A percentile compares a stretch with the other conserved stretches of the same genome.
Evolutionary conservation across 306 rosid genomes (phyloP).

Genomic region (Quercus dentata): DNA sequence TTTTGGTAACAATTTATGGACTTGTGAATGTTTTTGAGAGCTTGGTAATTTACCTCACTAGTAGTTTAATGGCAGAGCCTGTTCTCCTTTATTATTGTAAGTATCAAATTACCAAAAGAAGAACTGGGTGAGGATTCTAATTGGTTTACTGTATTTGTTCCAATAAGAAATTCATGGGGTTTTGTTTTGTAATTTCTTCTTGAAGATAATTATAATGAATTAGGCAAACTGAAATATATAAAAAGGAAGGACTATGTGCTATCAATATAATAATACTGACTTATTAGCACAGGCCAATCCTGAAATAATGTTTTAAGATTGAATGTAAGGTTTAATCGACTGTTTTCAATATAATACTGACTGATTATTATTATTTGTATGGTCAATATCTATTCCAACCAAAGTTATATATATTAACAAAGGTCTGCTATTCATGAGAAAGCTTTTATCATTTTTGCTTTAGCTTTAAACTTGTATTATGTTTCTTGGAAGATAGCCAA

Average conservation of each 20-base stretch:
- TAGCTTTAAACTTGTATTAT: background rate
- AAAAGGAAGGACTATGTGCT: background rate
- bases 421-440: background rate
- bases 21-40: background rate
- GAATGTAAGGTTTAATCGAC: background rate
- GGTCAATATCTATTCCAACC: background rate
- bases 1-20: background rate
- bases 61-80: too few relatives aligned
- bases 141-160: background rate
- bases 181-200: background rate
- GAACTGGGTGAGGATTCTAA: background rate
- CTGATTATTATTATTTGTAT: too few relatives aligned
- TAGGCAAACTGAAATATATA: background rate
- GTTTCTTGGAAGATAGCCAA: background rate
- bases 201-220: background rate
- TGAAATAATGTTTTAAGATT: background rate
- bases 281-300: background rate
- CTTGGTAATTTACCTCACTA: background rate
- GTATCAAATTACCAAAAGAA: too few relatives aligned
- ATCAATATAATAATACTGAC: too few relatives aligned
- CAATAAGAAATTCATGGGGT: background rate
- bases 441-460: background rate
- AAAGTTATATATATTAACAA: background rate
- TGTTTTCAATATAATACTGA: too few relatives aligned
- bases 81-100: too few relatives aligned